Evolutionary conservation across 805 yeast species (phyloP).

Genomic region (Maudiozyma barnettii): DNA sequence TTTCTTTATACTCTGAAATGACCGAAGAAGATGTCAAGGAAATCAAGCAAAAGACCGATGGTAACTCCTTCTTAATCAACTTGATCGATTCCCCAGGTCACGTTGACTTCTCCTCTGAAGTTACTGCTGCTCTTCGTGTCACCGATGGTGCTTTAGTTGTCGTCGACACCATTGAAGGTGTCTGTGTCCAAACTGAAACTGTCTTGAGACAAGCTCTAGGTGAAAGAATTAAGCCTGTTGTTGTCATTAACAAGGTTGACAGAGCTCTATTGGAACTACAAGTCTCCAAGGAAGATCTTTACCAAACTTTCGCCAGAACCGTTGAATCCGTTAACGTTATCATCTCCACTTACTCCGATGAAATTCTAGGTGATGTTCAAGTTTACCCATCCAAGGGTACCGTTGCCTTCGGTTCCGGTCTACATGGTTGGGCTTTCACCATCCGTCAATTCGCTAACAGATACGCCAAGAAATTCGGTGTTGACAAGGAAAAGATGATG

Average conservation of each 20-base stretch:
- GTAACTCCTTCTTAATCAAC: slow-evolving; percentile 93
- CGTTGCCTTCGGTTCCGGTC: slow-evolving; percentile 99
- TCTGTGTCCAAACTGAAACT: slow-evolving; percentile 99
- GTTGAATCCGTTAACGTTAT: slow-evolving; percentile 98
- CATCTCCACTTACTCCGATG: slow-evolving; percentile 89
- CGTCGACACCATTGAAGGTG: slow-evolving; percentile 99
- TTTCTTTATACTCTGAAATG: slow-evolving; percentile 88
- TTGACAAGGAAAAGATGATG: slow-evolving; percentile 96
- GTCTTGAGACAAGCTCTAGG: slow-evolving; percentile 97
- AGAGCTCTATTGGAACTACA: slow-evolving; percentile 98
- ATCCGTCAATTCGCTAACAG: slow-evolving; percentile 96
- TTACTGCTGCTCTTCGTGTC: slow-evolving; percentile 98
- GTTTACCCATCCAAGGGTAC: slow-evolving; percentile 99
- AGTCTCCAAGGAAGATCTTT: slow-evolving; percentile 96
- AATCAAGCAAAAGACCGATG: slow-evolving; percentile 79
- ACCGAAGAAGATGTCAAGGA: slow-evolving; percentile 69
- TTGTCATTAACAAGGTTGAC: slow-evolving; percentile 97
- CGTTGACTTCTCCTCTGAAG: slow-evolving; percentile 66
- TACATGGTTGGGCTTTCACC: slow-evolving; percentile 99
- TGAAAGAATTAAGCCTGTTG: slow-evolving; percentile 99
- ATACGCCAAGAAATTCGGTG: slow-evolving; percentile 99
- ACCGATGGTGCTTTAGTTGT: slow-evolving; percentile 99
- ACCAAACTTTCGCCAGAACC: slow-evolving; percentile 97
- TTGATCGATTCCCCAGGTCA: slow-evolving; percentile 99
- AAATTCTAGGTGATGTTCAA: slow-evolving; percentile 88